Base-by-base conservation (phyloP, 495 filamentous ascomycete genomes). In the Jackrogersella multiformis region DNA sequence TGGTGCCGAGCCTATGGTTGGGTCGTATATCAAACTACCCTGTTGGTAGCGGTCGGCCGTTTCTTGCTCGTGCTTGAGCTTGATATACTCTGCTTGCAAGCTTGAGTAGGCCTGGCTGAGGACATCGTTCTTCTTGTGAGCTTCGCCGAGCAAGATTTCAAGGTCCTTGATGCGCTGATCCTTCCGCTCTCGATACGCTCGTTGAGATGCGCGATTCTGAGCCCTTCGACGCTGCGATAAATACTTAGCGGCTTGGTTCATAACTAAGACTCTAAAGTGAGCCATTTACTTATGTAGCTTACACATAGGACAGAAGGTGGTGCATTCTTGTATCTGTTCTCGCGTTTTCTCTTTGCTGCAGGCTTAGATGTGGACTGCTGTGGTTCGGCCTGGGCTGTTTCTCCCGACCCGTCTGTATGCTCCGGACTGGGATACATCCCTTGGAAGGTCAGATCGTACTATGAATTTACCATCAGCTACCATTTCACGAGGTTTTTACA, bases 111-210 rank as follows among this genome's bases (percentile, higher is more conserved):
- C 78, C 34, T 80, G 76, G 56, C 73, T 72, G 28, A 81, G 78
- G 36, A 73, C 72, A 23, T 81, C 76, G 56, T 79, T 79, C 64
- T 75, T 77, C 41, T 79, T 74, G 64, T 83, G 78, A 44, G 81
- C 76, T 12, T 83, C 84, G 68, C 76, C 83, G 68, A 94, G 88
- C 78, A 92, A 90, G 42, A 87, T 80, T 78, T 94, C 91, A 7
- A 95, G 88, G 56, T 94, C 90, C 73, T 87, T 87, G 56, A 94
- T 91, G 61, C 91, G 88, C 39, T 90, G 86, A 71, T 95, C 92
- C 76, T 95, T 95, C 58, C 92, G 86, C 76, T 94, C 91, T 45
- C 92, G 89, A 68, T 94, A 95, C 26, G 90, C 90, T 70, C 91
- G 82, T 75, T 95, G 92, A 2, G 85, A 86, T 58, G 82, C 83